Evolutionary conservation across 805 yeast genomes (phyloP).

Genomic region (Cyberlindnera euphorbiae): DNA sequence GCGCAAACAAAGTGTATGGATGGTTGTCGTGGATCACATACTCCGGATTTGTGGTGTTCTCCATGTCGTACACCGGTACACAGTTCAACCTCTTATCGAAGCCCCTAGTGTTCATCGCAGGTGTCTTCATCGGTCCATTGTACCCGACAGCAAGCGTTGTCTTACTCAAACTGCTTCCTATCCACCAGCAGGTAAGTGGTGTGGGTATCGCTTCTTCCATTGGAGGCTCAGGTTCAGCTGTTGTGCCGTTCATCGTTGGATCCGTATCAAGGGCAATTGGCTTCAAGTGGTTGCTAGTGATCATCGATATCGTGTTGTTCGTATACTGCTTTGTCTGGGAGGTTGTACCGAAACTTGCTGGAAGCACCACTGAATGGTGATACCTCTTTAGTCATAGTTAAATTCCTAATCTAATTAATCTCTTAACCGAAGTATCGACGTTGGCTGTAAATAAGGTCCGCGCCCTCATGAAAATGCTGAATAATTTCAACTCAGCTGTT

Average conservation of each 20-base stretch:
- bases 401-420: no score
- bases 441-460: no score
- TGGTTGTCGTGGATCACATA: slow-evolving; percentile 30
- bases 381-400: no score
- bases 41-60: slow-evolving; percentile 17
- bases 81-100: slow-evolving; percentile 5
- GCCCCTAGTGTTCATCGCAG: slow-evolving; percentile 36
- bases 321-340: slow-evolving; percentile 11
- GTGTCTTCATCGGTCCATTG: slow-evolving; percentile 62
- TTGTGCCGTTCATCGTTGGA: slow-evolving; percentile 42
- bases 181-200: slow-evolving; percentile 54
- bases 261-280: slow-evolving; percentile 16
- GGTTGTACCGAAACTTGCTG: slow-evolving; percentile 4
- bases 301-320: slow-evolving; percentile 6
- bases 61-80: slow-evolving; percentile 8
- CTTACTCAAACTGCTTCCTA: slow-evolving; percentile 58
- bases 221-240: slow-evolving; percentile 29
- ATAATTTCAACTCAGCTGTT: no score
- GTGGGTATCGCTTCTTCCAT: slow-evolving; percentile 61
- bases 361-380: neutral
- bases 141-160: slow-evolving; percentile 70
- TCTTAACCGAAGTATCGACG: no score
- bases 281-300: slow-evolving; percentile 9
- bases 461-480: no score
- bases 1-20: slow-evolving; percentile 31